Percentiles rank a stretch among this genome's conserved stretches.
These are phyloP conservation scores for Erodium chrysanthum DNA, from an alignment of 441 rosid genomes.

Conservation along the genomic window DNA sequence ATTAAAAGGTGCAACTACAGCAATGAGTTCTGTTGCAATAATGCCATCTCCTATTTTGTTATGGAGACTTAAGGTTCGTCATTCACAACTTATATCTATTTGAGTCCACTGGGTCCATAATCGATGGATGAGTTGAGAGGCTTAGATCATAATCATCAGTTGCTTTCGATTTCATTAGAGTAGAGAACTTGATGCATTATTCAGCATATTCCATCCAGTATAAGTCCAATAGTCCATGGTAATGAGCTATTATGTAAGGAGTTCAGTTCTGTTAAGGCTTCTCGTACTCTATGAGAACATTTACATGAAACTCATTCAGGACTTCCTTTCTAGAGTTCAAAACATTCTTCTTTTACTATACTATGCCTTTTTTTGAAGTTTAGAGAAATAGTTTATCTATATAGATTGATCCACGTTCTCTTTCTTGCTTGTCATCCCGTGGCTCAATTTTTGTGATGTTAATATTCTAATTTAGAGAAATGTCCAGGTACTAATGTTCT, in stretches of 20 bases:
- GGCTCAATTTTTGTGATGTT: not conserved
- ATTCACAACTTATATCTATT: not conserved
- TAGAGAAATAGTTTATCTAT: not conserved
- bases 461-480: constrained; percentile 23
- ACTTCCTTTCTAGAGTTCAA: not conserved
- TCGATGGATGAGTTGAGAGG: not conserved
- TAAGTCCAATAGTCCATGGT: not conserved
- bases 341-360: not conserved
- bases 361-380: not conserved
- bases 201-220: too few species aligned
- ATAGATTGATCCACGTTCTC: not conserved
- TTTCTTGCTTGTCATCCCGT: not conserved
- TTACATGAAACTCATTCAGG: not conserved
- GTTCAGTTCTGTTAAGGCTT: not conserved
- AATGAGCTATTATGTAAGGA: not conserved
- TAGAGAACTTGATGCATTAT: not conserved
- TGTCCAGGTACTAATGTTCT: constrained; percentile 63
- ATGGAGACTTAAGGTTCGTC: constrained; percentile 69
- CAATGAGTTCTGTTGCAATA: constrained; percentile 40
- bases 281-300: not conserved
- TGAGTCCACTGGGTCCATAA: too few species aligned
- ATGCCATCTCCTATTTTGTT: constrained; percentile 64
- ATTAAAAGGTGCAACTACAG: constrained; percentile 34
- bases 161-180: not conserved
- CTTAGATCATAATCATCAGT: not conserved